Percentiles rank a stretch among this genome's conserved stretches.
These are phyloP conservation scores for Fimicolochytrium jonesii DNA, from an alignment of 192 early-diverging fungal genomes.

Conservation along the genomic window DNA sequence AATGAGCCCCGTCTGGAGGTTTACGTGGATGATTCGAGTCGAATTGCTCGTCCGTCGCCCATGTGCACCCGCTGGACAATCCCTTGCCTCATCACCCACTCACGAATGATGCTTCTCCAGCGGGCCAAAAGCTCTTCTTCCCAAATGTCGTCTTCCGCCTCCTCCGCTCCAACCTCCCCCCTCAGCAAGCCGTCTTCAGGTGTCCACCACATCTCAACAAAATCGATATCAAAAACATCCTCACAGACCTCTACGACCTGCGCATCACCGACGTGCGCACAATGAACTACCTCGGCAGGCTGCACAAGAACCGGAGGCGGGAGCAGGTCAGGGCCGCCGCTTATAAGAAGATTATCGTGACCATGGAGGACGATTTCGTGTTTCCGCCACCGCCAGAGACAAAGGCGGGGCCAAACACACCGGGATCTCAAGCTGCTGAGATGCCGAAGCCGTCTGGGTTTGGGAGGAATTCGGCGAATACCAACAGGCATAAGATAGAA, in stretches of 20 bases:
- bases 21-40: too few relatives aligned
- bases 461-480: constrained; percentile 18
- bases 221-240: constrained; percentile 84
- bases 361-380: constrained; percentile 61
- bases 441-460: constrained; percentile 9
- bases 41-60: too few relatives aligned
- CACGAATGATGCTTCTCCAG: too few relatives aligned
- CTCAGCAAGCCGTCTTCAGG: constrained; percentile 87
- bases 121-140: constrained; percentile 65
- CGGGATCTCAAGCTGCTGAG: constrained; percentile 22
- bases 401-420: neutral
- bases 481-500: constrained; percentile 14
- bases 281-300: constrained; percentile 72
- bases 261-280: constrained; percentile 83
- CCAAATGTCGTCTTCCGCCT: constrained; percentile 83
- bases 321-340: constrained; percentile 17
- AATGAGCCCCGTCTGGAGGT: too few relatives aligned
- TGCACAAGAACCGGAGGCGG: constrained; percentile 35
- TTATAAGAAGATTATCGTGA: constrained; percentile 69
- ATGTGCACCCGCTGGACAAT: too few relatives aligned
- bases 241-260: constrained; percentile 79
- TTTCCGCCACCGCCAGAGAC: constrained; percentile 45
- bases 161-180: constrained; percentile 69
- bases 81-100: too few relatives aligned
- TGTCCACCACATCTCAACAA: constrained; percentile 89